Conservation (phyloP, 2,329 filamentous ascomycete species). For the Dryadomyces quercus-mongolicae region DNA sequence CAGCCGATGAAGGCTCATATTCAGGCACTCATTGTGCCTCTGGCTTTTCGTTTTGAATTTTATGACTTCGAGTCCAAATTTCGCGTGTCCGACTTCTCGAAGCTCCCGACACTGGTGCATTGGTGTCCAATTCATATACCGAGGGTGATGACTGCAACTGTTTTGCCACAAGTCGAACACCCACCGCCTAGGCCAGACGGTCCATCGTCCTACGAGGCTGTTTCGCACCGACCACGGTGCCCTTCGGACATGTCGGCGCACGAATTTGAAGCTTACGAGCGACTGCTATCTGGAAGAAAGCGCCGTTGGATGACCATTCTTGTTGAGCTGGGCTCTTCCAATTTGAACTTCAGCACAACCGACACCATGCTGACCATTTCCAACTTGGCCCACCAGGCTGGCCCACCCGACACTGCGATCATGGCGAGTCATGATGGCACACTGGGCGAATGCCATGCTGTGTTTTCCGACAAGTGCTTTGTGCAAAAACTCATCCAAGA, state of each 20-base stretch:
- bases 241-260: slow-evolving; percentile 32
- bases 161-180: slow-evolving; percentile 17
- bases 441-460: slow-evolving; percentile 33
- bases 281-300: slow-evolving; percentile 29
- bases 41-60: slow-evolving; percentile 33
- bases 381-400: slow-evolving; percentile 41
- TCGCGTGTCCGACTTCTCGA: slow-evolving; percentile 24
- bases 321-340: slow-evolving; percentile 35
- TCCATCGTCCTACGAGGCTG: slow-evolving; percentile 41
- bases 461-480: slow-evolving; percentile 38
- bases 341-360: slow-evolving; percentile 48
- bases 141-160: slow-evolving; percentile 22
- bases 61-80: slow-evolving; percentile 26
- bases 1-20: slow-evolving; percentile 26
- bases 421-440: neutral
- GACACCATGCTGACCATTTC: slow-evolving; percentile 35
- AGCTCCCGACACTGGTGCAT: slow-evolving; percentile 28
- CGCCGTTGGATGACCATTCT: slow-evolving; percentile 33
- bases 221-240: slow-evolving; percentile 36
- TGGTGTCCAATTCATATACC: slow-evolving; percentile 23
- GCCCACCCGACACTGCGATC: slow-evolving; percentile 24
- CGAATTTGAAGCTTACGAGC: slow-evolving; percentile 41
- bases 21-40: slow-evolving; percentile 30
- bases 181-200: slow-evolving; percentile 21
- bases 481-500: slow-evolving; percentile 34